These are phyloP conservation scores for Trichosporon faecale DNA, from an alignment of 1,284 basidiomycete species.

Conservation along the genomic window DNA sequence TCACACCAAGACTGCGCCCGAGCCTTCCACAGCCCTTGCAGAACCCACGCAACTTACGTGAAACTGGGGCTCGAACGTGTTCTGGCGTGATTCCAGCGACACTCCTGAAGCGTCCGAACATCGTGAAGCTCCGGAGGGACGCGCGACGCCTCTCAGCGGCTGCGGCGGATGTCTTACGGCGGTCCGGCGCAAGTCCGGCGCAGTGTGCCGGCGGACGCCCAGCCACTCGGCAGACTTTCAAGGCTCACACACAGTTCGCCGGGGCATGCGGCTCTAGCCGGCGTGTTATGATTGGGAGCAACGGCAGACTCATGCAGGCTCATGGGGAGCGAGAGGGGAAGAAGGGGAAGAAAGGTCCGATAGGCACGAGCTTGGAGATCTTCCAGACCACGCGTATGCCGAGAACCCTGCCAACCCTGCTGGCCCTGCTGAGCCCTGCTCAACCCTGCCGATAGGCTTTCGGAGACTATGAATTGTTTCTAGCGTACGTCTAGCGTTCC, in stretches of 20 bases:
- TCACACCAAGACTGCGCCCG: neutral
- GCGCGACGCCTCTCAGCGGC: neutral
- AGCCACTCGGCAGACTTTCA: neutral
- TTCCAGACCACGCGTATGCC: slow-evolving; percentile 2
- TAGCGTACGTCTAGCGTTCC: neutral
- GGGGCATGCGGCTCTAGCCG: neutral
- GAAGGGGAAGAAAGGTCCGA: neutral
- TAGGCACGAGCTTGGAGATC: neutral
- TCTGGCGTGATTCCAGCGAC: neutral
- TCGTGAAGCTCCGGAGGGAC: neutral
- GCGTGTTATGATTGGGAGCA: neutral
- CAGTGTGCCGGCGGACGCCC: neutral
- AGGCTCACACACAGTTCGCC: neutral
- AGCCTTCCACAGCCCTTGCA: neutral
- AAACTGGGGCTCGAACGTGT: neutral
- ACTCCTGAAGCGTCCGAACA: neutral
- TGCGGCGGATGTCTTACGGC: neutral
- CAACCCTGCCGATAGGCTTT: slow-evolving; percentile 3
- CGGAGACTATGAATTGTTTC: slow-evolving; percentile 5
- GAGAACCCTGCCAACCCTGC: neutral
- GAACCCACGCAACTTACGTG: neutral
- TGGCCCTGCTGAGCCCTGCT: neutral
- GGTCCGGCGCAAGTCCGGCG: too few relatives aligned
- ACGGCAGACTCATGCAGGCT: neutral
- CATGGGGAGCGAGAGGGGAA: neutral